phyloP scores from a whole-genome alignment of 2,329 filamentous ascomycete genomes.

The Coniochaeta sp. region DNA sequence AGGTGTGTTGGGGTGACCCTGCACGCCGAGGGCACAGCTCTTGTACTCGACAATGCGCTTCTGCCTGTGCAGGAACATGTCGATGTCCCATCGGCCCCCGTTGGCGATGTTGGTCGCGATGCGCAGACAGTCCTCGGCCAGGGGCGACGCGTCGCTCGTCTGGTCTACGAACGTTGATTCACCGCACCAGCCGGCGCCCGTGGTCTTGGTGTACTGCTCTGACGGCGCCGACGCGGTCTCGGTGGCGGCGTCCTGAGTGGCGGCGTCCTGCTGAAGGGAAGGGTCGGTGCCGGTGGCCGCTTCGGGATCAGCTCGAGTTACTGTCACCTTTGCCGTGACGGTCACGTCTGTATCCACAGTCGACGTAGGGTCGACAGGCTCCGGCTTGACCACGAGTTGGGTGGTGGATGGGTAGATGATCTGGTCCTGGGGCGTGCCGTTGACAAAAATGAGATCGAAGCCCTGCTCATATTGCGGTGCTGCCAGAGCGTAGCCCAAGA shows the following conservation, averaged over 20 bases:
- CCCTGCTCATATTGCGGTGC: not conserved
- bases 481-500: not conserved
- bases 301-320: not conserved
- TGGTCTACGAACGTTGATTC: slow-evolving; percentile 24
- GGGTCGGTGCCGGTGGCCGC: not conserved
- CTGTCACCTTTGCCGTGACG: not conserved
- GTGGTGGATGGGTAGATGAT: not conserved
- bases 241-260: not conserved
- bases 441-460: not conserved
- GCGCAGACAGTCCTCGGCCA: slow-evolving; percentile 23
- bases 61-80: slow-evolving; percentile 10
- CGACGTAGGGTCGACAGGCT: not conserved
- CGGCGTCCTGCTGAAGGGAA: not conserved
- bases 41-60: slow-evolving; percentile 18
- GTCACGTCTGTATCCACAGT: slow-evolving; percentile 39
- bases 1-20: slow-evolving; percentile 14
- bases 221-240: not conserved
- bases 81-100: slow-evolving; percentile 9
- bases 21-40: slow-evolving; percentile 24
- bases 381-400: not conserved
- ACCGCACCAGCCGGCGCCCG: not conserved
- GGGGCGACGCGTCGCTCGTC: slow-evolving; percentile 24
- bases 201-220: not conserved
- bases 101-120: slow-evolving; percentile 25
- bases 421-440: not conserved